phyloP scores from a whole-genome alignment of 805 yeast species.

The Pichia gijzeniarum region DNA sequence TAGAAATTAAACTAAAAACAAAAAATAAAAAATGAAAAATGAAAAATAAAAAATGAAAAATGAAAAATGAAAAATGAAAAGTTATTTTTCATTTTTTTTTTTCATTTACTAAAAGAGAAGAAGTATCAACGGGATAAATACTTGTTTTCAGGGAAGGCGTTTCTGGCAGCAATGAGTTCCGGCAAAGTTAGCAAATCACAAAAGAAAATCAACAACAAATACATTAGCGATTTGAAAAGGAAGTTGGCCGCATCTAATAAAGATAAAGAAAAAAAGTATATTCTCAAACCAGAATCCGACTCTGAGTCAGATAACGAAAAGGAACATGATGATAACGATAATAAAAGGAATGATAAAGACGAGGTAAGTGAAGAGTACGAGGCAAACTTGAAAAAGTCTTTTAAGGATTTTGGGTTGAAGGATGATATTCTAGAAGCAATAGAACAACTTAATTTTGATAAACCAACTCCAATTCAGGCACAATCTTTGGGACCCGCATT shows the following conservation, averaged over 20 bases:
- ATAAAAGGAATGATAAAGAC: slow-evolving; percentile 7
- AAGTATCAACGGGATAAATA: too few species aligned
- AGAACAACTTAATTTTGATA: slow-evolving; percentile 61
- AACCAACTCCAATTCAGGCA: slow-evolving; percentile 91
- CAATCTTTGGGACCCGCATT: slow-evolving; percentile 89
- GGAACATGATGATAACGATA: slow-evolving; percentile 14
- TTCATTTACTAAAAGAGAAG: background rate
- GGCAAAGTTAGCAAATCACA: slow-evolving; percentile 9
- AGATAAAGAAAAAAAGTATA: slow-evolving; percentile 17
- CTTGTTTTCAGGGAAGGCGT: too few species aligned
- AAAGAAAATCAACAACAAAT: slow-evolving; percentile 16
- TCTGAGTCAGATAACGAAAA: slow-evolving; percentile 13
- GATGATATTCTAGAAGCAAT: slow-evolving; percentile 80
- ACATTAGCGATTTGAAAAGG: slow-evolving; percentile 26
- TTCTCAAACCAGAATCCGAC: slow-evolving; percentile 26
- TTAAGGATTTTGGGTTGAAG: slow-evolving; percentile 55
- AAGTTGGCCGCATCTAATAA: slow-evolving; percentile 19
- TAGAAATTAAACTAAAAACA: background rate
- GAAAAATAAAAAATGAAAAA: background rate
- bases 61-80: background rate
- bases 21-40: background rate
- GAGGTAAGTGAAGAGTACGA: slow-evolving; percentile 11
- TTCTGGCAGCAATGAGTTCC: too few species aligned
- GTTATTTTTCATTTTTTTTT: background rate
- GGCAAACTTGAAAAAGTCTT: slow-evolving; percentile 23